Conservation (phyloP, 2,329 filamentous ascomycete genomes). For the Immersiporthe knoxdaviesiana region DNA sequence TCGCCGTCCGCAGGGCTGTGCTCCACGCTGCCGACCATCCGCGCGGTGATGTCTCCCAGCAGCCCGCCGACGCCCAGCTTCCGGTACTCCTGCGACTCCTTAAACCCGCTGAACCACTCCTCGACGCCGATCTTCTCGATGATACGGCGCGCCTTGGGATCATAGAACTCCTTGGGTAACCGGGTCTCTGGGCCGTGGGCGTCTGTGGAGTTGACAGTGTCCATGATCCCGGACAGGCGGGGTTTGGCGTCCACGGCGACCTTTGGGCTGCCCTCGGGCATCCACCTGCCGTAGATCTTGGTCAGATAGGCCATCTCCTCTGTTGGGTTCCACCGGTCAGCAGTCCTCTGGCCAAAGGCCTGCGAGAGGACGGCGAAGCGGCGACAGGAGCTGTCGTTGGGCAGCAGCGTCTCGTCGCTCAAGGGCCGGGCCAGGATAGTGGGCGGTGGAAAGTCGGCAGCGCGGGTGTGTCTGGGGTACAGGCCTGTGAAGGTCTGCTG, state of each 20-base stretch:
- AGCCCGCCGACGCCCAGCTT: slow-evolving; percentile 83
- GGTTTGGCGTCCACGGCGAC: slow-evolving; percentile 86
- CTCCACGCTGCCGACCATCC: slow-evolving; percentile 72
- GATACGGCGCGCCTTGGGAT: slow-evolving; percentile 68
- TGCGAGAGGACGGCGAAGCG: slow-evolving; percentile 71
- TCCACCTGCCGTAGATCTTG: slow-evolving; percentile 78
- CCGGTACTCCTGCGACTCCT: slow-evolving; percentile 85
- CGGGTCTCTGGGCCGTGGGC: slow-evolving; percentile 81
- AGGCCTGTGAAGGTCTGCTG: slow-evolving; percentile 77
- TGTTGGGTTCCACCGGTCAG: slow-evolving; percentile 73
- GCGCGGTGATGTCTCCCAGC: slow-evolving; percentile 78
- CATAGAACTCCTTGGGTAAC: slow-evolving; percentile 86
- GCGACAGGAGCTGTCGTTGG: slow-evolving; percentile 75
- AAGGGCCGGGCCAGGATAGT: slow-evolving; percentile 68
- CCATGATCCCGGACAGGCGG: slow-evolving; percentile 86
- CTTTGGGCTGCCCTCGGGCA: slow-evolving; percentile 69
- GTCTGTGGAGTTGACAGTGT: slow-evolving; percentile 86
- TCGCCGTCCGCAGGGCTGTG: slow-evolving; percentile 56
- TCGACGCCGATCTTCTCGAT: slow-evolving; percentile 79
- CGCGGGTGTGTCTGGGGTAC: slow-evolving; percentile 61
- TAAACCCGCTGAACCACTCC: slow-evolving; percentile 84
- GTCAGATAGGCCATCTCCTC: slow-evolving; percentile 85
- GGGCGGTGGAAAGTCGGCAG: slow-evolving; percentile 56
- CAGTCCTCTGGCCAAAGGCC: slow-evolving; percentile 72
- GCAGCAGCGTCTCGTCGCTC: slow-evolving; percentile 77